A percentile compares a stretch with the other conserved stretches of the same genome.
Evolutionary conservation across 2,329 filamentous ascomycete species (phyloP).

Genomic region (Macrophomina pseudophaseolina): DNA sequence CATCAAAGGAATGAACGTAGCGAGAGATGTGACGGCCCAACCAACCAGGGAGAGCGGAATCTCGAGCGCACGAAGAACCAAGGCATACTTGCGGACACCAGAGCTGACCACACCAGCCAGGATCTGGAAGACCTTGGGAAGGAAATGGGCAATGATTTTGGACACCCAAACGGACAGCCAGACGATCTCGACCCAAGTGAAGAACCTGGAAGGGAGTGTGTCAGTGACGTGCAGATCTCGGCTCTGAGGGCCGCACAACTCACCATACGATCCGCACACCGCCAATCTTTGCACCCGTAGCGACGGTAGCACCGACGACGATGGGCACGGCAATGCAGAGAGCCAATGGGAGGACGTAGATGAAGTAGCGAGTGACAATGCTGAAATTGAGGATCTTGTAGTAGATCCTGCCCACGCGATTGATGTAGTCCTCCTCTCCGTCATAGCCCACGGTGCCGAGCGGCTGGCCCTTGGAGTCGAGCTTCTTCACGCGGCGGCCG

Average conservation of each 20-base stretch:
- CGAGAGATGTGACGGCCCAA: conserved; percentile 64
- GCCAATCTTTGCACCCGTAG: conserved; percentile 56
- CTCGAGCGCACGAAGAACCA: conserved; percentile 63
- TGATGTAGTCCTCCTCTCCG: conserved; percentile 61
- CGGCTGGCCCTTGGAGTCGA: conserved; percentile 37
- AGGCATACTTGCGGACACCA: conserved; percentile 67
- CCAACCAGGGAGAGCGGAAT: conserved; percentile 65
- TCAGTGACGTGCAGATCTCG: conserved; percentile 20
- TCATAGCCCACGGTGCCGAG: conserved; percentile 39
- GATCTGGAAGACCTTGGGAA: conserved; percentile 66
- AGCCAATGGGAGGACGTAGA: conserved; percentile 65
- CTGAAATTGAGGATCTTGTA: conserved; percentile 66
- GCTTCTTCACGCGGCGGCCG: conserved; percentile 44
- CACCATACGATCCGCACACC: conserved; percentile 61
- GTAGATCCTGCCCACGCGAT: conserved; percentile 65
- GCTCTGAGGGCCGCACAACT: conserved; percentile 5
- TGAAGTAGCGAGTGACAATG: conserved; percentile 66
- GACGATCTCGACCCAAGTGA: conserved; percentile 68
- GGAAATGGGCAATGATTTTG: conserved; percentile 63
- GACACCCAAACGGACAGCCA: conserved; percentile 68
- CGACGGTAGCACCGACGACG: conserved; percentile 62
- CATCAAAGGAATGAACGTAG: conserved; percentile 57
- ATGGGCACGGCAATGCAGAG: conserved; percentile 66
- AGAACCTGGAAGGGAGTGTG: conserved; percentile 49
- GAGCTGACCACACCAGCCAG: conserved; percentile 68